phyloP scores from a whole-genome alignment of 23 red algal genomes.

The Gracilaria gracilis region DNA sequence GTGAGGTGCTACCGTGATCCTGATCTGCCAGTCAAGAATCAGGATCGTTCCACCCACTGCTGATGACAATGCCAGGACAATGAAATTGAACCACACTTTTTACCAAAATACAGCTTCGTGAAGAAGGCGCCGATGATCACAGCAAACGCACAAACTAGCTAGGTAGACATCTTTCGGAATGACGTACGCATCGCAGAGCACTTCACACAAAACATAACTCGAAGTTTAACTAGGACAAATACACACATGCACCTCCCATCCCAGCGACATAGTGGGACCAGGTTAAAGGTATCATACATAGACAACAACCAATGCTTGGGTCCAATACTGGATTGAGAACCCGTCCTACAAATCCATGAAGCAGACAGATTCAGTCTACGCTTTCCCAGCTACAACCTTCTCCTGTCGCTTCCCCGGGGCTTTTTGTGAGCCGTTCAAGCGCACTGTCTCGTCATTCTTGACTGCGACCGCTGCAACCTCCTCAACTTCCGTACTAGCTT shows the following conservation, averaged over 20 bases:
- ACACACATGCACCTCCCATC: background rate
- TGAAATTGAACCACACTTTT: no score
- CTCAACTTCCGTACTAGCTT: slow-evolving; percentile 1
- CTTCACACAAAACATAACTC: background rate
- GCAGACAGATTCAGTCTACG: background rate
- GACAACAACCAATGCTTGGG: background rate
- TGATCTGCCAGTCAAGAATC: no score
- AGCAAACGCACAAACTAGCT: no score
- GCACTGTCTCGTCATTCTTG: background rate
- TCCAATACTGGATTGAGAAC: background rate
- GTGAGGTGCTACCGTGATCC: no score
- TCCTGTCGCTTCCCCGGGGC: background rate
- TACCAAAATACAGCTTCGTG: no score
- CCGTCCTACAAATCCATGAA: background rate
- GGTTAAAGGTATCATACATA: background rate
- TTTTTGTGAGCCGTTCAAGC: background rate
- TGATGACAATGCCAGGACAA: background rate
- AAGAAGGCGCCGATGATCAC: no score
- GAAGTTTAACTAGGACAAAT: background rate
- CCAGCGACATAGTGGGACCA: background rate
- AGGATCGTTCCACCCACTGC: background rate
- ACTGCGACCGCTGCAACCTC: background rate
- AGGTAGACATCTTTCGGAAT: no score
- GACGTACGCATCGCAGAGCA: background rate
- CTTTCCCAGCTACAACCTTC: background rate